Evolutionary conservation across 2,329 filamentous ascomycete genomes (phyloP), one percentile per base, ranked within the genome.

Genomic region (Claviceps citrina): DNA sequence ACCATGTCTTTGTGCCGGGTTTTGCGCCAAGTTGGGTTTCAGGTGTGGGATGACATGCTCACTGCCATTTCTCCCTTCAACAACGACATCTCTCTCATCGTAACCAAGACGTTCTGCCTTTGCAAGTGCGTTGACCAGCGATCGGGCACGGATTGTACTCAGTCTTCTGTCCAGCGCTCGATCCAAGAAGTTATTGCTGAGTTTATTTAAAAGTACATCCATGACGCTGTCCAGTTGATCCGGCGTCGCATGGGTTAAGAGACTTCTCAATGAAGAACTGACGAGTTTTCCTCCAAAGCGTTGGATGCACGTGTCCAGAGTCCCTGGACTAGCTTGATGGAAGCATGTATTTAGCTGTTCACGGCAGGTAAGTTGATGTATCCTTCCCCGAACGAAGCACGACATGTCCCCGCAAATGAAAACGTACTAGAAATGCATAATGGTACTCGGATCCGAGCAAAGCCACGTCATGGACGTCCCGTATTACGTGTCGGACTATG

Each of bases 61-160:
- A 25, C 22, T 39, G 10, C 49, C 47, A 28, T 48, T 44, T 9
- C 43, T 53, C 30, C 44, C 55, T 37, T 68, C 64, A 25, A 67
- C 62, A 10, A 72, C 56, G 3, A 70, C 58, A 40, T 76, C 72
- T 25, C 58, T 55, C 0, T 60, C 56, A 37, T 73, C 65, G 41
- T 76, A 76, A 2, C 73, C 73, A 0, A 76, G 62, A 2, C 73
- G 68, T 47, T 73, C 69, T 1, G 71, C 70, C 27, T 65, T 60
- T 2, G 71, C 71, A 16, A 76, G 60, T 12, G 70, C 68, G 42
- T 75, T 74, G 39, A 76, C 67, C 3, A 76, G 61, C 12, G 66
- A 62, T 20, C 68, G 64, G 1, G 70, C 70, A 8, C 65, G 63
- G 38, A 76, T 75, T 2, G 68, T 71, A 34, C 62, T 60, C 3